These are phyloP conservation scores for Galerina marginata DNA, from an alignment of 768 basidiomycete species.

Conservation along the genomic window DNA sequence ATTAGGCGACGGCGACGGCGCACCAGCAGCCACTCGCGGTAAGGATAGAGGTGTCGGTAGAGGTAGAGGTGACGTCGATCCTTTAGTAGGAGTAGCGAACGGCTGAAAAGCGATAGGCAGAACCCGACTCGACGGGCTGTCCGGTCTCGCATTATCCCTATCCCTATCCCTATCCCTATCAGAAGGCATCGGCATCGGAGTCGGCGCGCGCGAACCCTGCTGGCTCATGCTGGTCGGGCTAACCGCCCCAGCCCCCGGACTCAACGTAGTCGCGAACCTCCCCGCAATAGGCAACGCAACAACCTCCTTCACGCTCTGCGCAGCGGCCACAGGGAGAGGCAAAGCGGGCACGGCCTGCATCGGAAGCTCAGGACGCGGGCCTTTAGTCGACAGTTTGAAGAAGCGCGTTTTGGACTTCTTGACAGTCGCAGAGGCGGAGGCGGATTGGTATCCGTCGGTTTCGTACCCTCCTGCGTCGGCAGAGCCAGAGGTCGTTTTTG, in stretches of 20 bases:
- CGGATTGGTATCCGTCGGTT: conserved; percentile 36
- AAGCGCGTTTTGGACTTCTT: conserved; percentile 49
- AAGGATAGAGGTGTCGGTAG: no score
- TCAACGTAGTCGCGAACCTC: conserved; percentile 46
- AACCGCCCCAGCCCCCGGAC: neutral
- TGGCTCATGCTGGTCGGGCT: neutral
- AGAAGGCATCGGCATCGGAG: neutral
- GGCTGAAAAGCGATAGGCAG: conserved; percentile 9
- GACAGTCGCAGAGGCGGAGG: conserved; percentile 11
- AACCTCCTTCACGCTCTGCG: conserved; percentile 28
- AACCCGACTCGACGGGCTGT: neutral
- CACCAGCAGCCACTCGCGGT: neutral
- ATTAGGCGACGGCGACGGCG: neutral
- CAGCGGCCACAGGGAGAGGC: conserved; percentile 16
- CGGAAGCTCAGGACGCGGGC: conserved; percentile 31
- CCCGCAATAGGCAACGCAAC: conserved; percentile 52
- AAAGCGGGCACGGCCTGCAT: neutral
- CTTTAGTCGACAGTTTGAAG: conserved; percentile 47
- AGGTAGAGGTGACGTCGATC: no score
- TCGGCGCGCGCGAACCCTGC: neutral
- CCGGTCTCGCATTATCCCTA: no score
- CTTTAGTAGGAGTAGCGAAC: conserved; percentile 2
- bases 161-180: no score
- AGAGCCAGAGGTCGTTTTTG: conserved; percentile 18
- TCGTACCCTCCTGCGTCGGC: conserved; percentile 40